Evolutionary conservation across 73 alveolate genomes (phyloP).

Genomic region (Paramecium bursaria): DNA sequence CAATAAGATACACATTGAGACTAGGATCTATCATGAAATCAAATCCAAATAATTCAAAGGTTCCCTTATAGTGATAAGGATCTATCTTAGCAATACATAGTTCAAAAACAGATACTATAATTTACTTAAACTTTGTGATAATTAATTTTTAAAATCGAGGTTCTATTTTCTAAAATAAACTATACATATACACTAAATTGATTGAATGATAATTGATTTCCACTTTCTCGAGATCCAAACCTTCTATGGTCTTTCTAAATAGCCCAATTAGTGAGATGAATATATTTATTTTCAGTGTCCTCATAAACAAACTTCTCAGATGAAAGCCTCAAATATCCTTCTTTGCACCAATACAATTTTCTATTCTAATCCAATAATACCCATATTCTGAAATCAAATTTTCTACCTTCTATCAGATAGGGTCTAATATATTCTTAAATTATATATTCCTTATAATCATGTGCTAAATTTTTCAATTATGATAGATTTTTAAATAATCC

Average conservation of each 20-base stretch:
- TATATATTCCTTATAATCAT: too few relatives aligned
- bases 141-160: background rate
- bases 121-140: slow-evolving; percentile 49
- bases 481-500: too few relatives aligned
- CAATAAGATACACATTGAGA: slow-evolving; percentile 90
- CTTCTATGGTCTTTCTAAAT: slow-evolving; percentile 79
- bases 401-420: slow-evolving; percentile 86
- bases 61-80: slow-evolving; percentile 76
- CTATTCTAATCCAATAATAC: slow-evolving; percentile 79
- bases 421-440: slow-evolving; percentile 95
- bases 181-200: slow-evolving; percentile 62
- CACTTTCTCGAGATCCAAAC: slow-evolving; percentile 81
- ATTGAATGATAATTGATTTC: slow-evolving; percentile 73
- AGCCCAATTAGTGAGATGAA: slow-evolving; percentile 87
- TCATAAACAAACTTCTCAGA: slow-evolving; percentile 72
- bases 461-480: too few relatives aligned
- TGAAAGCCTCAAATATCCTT: slow-evolving; percentile 83
- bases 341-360: slow-evolving; percentile 76
- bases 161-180: too few relatives aligned
- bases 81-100: slow-evolving; percentile 85
- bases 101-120: slow-evolving; percentile 78
- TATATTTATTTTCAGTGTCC: slow-evolving; percentile 68
- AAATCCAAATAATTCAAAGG: slow-evolving; percentile 92
- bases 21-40: slow-evolving; percentile 96
- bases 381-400: slow-evolving; percentile 98